Conservation (phyloP, 495 filamentous ascomycete genomes). For the Parathielavia appendiculata region DNA sequence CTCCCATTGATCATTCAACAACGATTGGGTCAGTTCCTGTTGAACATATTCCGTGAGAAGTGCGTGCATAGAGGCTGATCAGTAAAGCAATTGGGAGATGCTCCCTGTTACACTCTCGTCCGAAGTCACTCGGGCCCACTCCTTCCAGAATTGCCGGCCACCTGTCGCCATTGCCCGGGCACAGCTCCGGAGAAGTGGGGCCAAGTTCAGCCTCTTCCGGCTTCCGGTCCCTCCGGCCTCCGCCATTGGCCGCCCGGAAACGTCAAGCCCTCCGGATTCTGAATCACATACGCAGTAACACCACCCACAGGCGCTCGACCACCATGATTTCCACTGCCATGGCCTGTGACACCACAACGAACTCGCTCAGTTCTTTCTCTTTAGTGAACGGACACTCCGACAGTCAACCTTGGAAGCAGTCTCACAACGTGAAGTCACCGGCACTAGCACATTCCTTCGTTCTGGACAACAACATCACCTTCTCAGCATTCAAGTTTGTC, state of each 20-base stretch:
- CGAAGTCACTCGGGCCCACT: background rate
- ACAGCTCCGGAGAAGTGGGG: background rate
- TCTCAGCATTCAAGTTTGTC: background rate
- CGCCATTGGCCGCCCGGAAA: background rate
- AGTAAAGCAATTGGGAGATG: too few species aligned
- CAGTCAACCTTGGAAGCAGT: background rate
- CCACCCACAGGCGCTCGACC: background rate
- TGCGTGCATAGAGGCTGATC: too few species aligned
- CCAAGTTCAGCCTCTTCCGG: background rate
- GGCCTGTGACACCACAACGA: conserved; percentile 2
- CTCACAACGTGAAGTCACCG: background rate
- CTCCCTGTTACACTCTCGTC: too few species aligned
- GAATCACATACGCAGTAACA: background rate
- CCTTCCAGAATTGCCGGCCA: background rate
- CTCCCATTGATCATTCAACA: too few species aligned
- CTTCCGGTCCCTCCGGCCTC: background rate
- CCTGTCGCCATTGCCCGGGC: background rate
- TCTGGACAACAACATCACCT: background rate
- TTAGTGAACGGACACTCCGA: background rate
- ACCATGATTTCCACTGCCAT: conserved; percentile 17
- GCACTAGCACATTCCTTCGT: background rate
- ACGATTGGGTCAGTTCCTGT: too few species aligned
- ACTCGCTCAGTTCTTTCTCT: conserved; percentile 1
- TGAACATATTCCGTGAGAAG: too few species aligned
- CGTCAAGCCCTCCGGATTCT: background rate